Conservation (phyloP, 176 grass and related monocot genomes). For the Ensete ventricosum region DNA sequence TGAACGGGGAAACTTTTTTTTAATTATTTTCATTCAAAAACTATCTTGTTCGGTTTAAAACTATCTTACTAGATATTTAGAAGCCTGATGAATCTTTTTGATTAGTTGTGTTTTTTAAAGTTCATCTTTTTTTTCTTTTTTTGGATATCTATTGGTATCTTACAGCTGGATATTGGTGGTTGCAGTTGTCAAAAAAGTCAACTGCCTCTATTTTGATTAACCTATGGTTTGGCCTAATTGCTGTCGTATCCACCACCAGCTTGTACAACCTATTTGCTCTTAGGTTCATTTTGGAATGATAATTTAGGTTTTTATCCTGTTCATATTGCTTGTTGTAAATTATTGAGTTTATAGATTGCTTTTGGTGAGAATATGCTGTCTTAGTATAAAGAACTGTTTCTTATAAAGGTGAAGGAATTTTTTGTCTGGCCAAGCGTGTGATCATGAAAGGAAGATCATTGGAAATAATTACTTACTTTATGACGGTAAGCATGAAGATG, state of each 20-base stretch:
- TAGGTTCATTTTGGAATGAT: not conserved
- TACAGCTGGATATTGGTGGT: conserved; percentile 1
- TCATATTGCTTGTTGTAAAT: not conserved
- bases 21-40: not conserved
- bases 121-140: not conserved
- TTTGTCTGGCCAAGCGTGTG: not conserved
- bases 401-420: no score
- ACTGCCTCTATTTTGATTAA: not conserved
- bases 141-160: not conserved
- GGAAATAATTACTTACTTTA: not conserved
- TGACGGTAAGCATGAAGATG: not conserved
- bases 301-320: not conserved
- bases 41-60: not conserved
- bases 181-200: not conserved
- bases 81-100: not conserved
- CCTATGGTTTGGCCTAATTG: not conserved
- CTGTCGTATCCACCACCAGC: not conserved
- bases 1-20: not conserved
- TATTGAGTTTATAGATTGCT: not conserved
- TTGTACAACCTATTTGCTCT: not conserved
- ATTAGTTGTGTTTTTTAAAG: not conserved
- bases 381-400: no score
- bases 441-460: not conserved
- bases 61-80: not conserved
- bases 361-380: not conserved